Evolutionary conservation across 768 basidiomycete species (phyloP), one percentile per base, ranked within the genome.

Genomic region (Lactifluus piperatus): DNA sequence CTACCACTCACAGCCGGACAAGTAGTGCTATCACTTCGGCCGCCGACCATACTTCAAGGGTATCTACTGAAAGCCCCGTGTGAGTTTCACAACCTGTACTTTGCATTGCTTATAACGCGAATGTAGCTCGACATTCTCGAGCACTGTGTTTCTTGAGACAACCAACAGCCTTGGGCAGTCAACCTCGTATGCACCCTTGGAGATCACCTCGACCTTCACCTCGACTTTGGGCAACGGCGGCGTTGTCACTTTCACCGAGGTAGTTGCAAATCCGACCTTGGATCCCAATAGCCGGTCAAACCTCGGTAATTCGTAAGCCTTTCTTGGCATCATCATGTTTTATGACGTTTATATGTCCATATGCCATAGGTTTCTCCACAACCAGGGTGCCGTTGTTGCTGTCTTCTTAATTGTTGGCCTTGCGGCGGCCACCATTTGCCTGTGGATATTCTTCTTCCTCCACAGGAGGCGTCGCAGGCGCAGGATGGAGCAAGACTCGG

Each of bases 391-490:
- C 11, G 93, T 97, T 3, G 87, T 87, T 1, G 95, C 90, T 46
- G 89, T 93, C 8, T 98, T 97, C 66, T 82, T 91, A 39, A 83
- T 93, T 16, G 89, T 94, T 18, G 94, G 93, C 29, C 77, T 98
- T 20, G 85, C 90, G 4, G 83, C 74, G 29, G 84, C 81, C 22
- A 82, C 78, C 49, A 90, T 82, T 55, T 66, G 83, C 41, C 75
- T 90, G 49, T 89, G 82, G 79, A 75, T 86, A 56, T 71, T 88
- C 64, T 88, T 90, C 68, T 85, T 81, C 51, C 69, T 88, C 55
- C 82, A 83, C 26, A 80, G 86, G 49, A 81, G 84, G 60, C 79
- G 84, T 47, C 77, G 83, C 32, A 81, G 77, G 43, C 77, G 72
- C 34, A 74, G 77, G 50, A 69, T 85, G n/a, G 87, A 88, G 60